Conservation (phyloP, 345 rosid species). For the Combretum micranthum region DNA sequence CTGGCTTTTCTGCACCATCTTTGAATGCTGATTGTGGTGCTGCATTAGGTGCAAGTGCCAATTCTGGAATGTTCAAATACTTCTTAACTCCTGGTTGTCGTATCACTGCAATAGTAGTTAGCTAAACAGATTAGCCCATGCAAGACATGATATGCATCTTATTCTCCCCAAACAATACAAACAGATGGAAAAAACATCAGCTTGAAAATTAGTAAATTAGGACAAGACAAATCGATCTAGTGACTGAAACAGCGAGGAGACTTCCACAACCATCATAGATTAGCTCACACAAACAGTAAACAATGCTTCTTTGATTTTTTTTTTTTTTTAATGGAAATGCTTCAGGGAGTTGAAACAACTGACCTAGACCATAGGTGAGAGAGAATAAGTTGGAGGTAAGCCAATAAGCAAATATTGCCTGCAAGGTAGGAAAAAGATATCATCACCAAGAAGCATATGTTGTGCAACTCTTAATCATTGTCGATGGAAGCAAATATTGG, state of each 20-base stretch:
- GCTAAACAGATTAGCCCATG: not conserved
- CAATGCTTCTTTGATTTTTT: not conserved
- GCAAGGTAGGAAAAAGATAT: not conserved
- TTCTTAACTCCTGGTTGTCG: slow-evolving; percentile 35
- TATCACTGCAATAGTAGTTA: slow-evolving; percentile 17
- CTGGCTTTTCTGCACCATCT: slow-evolving; percentile 19
- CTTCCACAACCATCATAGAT: too few species aligned
- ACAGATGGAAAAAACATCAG: not conserved
- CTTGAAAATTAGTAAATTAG: too few species aligned
- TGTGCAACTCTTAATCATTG: not conserved
- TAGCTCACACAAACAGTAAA: too few species aligned
- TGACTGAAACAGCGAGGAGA: too few species aligned
- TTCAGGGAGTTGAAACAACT: slow-evolving; percentile 11
- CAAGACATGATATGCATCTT: too few species aligned
- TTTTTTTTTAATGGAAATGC: too few species aligned
- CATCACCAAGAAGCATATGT: not conserved
- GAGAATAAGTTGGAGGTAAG: slow-evolving; percentile 44
- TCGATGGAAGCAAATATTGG: not conserved
- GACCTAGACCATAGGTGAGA: slow-evolving; percentile 33
- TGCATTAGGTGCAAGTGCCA: slow-evolving; percentile 11
- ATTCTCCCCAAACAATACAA: not conserved
- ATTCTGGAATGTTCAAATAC: slow-evolving; percentile 26
- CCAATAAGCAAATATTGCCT: slow-evolving; percentile 50
- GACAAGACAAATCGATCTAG: too few species aligned
- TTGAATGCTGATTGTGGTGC: slow-evolving; percentile 8